phyloP scores from a whole-genome alignment of 2,329 filamentous ascomycete species.

The Ascochyta fabae region DNA sequence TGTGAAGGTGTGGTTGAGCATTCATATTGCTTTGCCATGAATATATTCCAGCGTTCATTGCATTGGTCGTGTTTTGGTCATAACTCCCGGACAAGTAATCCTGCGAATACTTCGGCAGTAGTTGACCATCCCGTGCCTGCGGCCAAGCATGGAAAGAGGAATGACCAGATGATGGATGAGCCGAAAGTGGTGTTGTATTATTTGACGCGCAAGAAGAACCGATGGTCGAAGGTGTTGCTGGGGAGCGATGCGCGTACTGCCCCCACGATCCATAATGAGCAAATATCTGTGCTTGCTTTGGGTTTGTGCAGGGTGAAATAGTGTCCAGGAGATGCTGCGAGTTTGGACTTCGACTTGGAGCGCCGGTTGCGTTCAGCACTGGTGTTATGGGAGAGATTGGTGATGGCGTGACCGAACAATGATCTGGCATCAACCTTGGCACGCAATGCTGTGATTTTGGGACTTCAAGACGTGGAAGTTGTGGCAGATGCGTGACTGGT shows the following conservation, averaged over 20 bases:
- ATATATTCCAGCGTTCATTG: neutral
- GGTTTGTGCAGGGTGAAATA: neutral
- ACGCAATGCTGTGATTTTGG: neutral
- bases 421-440: neutral
- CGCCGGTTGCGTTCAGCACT: neutral
- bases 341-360: neutral
- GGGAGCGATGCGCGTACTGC: neutral
- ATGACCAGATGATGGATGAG: neutral
- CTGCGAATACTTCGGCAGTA: neutral
- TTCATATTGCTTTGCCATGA: neutral
- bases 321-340: neutral
- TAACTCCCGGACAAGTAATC: neutral
- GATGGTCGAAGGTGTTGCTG: neutral
- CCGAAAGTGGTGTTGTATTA: neutral
- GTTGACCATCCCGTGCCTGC: neutral
- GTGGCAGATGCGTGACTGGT: neutral
- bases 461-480: slow-evolving; percentile 11
- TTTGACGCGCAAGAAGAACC: neutral
- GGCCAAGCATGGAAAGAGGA: neutral
- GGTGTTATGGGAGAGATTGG: slow-evolving; percentile 11
- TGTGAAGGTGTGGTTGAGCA: neutral
- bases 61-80: neutral
- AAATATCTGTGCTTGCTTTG: neutral
- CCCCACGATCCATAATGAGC: neutral
- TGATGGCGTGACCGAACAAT: slow-evolving; percentile 1